Conservation (phyloP, 1,284 basidiomycete species). For the Cryptococcus neoformans region DNA sequence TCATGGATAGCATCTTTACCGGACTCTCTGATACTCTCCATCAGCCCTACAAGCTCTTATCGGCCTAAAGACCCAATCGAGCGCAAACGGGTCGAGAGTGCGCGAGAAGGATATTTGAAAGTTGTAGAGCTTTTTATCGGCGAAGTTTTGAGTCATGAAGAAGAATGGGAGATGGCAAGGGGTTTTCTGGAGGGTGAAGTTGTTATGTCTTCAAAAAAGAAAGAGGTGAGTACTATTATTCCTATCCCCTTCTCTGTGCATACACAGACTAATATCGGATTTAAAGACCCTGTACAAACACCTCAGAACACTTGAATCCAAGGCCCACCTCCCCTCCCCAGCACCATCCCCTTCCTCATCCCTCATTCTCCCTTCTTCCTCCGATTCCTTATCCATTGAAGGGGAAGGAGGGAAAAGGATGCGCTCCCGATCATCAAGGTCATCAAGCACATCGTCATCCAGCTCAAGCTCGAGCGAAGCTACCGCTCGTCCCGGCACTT, state of each 20-base stretch:
- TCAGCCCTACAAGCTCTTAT: constrained; percentile 11
- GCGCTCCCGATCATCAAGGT: not conserved
- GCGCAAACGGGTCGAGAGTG: constrained; percentile 29
- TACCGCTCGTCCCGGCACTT: constrained; percentile 21
- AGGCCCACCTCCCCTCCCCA: constrained; percentile 9
- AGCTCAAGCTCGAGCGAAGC: constrained; percentile 28
- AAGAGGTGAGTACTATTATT: constrained; percentile 31
- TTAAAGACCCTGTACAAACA: constrained; percentile 37
- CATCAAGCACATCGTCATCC: constrained; percentile 6
- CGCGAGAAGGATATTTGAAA: constrained; percentile 42
- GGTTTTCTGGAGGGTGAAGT: constrained; percentile 41
- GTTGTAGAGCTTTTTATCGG: constrained; percentile 45
- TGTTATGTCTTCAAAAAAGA: constrained; percentile 41
- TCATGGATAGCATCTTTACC: constrained; percentile 36
- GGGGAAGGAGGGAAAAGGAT: not conserved
- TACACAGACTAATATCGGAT: not conserved
- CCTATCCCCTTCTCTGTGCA: not conserved
- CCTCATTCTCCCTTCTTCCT: constrained; percentile 13
- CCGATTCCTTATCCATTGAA: not conserved
- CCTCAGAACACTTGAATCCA: constrained; percentile 25
- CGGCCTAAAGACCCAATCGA: constrained; percentile 2
- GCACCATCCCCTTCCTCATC: constrained; percentile 29
- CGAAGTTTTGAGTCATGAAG: constrained; percentile 40
- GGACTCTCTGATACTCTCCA: constrained; percentile 26
- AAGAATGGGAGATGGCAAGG: constrained; percentile 46